A percentile compares a stretch with the other conserved stretches of the same genome.
These are phyloP conservation scores for Suillus hirtellus DNA, from an alignment of 768 basidiomycete species.

Conservation along the genomic window DNA sequence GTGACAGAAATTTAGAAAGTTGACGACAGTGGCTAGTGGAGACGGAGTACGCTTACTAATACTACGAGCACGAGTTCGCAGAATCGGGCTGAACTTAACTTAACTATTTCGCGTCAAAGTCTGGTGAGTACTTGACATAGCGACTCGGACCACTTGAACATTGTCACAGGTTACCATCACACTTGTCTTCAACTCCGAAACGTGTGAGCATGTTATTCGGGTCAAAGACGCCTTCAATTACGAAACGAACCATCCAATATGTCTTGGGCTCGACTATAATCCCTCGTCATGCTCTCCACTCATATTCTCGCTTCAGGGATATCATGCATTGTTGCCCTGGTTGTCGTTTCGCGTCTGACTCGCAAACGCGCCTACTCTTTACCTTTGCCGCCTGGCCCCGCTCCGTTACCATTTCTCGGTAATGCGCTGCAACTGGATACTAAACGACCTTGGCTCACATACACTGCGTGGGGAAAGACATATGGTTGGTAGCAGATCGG, in stretches of 20 bases:
- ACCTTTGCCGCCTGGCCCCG: slow-evolving; percentile 49
- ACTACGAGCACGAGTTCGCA: no score
- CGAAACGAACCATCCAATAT: slow-evolving; percentile 7
- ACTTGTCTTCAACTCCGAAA: no score
- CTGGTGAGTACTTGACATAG: no score
- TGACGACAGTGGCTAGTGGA: no score
- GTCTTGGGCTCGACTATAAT: background rate
- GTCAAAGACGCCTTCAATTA: background rate
- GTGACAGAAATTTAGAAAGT: no score
- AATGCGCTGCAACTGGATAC: slow-evolving; percentile 47
- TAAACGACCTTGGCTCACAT: slow-evolving; percentile 40
- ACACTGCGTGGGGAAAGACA: slow-evolving; percentile 41
- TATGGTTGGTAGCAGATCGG: slow-evolving; percentile 39
- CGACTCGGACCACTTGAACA: no score
- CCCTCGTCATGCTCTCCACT: background rate
- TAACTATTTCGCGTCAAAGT: no score
- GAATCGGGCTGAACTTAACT: no score
- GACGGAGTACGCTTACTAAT: no score
- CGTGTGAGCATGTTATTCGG: no score
- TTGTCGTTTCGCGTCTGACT: background rate
- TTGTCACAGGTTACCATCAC: no score
- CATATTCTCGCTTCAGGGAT: background rate
- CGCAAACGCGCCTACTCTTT: background rate
- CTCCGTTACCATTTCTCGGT: slow-evolving; percentile 47
- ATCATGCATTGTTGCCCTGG: background rate